A percentile compares a stretch with the other conserved stretches of the same genome.
Evolutionary conservation across 1,284 basidiomycete species (phyloP).

Genomic region (Cutaneotrichosporon dermatis): DNA sequence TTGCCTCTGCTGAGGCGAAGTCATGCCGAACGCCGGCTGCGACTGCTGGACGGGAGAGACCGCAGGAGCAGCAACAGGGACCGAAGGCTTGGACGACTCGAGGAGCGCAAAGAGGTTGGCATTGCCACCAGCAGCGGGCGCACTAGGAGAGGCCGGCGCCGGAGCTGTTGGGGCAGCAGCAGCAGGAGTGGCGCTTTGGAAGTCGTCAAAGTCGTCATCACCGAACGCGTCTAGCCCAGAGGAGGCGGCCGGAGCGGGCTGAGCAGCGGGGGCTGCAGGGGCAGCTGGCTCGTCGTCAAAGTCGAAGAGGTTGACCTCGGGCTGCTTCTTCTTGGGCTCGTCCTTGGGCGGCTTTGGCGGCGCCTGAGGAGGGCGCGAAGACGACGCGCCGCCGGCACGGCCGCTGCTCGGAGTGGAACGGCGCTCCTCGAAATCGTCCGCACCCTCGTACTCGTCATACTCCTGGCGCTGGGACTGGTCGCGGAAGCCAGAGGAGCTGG

Average conservation of each 20-base stretch:
- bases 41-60: slow-evolving; percentile 7
- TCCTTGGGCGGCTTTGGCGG: slow-evolving; percentile 53
- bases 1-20: slow-evolving; percentile 13
- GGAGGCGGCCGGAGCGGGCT: slow-evolving; percentile 28
- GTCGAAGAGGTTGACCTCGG: slow-evolving; percentile 66
- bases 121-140: slow-evolving; percentile 30
- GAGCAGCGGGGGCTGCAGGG: slow-evolving; percentile 23
- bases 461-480: slow-evolving; percentile 12
- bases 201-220: slow-evolving; percentile 82
- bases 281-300: slow-evolving; percentile 57
- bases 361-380: slow-evolving; percentile 12
- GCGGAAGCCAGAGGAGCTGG: not conserved
- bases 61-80: slow-evolving; percentile 14
- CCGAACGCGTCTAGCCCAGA: slow-evolving; percentile 16
- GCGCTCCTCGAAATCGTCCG: slow-evolving; percentile 73
- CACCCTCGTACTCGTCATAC: slow-evolving; percentile 90
- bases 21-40: slow-evolving; percentile 18
- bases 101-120: slow-evolving; percentile 55
- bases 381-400: not conserved
- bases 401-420: slow-evolving; percentile 22
- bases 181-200: slow-evolving; percentile 70
- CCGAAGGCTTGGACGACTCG: slow-evolving; percentile 4
- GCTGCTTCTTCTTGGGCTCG: slow-evolving; percentile 41
- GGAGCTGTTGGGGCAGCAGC: slow-evolving; percentile 28
- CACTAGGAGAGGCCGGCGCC: slow-evolving; percentile 1